These are phyloP conservation scores for Gyrodon lividus DNA, from an alignment of 768 basidiomycete species.

Conservation along the genomic window DNA sequence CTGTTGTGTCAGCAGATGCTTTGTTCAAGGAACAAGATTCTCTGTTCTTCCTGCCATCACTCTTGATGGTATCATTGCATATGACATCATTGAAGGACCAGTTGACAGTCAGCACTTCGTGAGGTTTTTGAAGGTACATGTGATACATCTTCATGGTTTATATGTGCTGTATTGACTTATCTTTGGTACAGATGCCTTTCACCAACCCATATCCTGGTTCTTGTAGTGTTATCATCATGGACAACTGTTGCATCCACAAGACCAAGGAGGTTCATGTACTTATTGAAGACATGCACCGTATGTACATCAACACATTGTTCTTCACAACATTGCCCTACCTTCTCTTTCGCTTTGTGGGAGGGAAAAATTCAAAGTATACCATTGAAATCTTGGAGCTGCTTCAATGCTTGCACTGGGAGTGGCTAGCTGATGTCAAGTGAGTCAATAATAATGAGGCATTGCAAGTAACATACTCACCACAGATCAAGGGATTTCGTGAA, in stretches of 20 bases:
- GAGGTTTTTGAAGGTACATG: conserved; percentile 6
- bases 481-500: no score
- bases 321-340: neutral
- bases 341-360: no score
- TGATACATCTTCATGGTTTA: conserved; percentile 2
- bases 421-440: no score
- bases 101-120: conserved; percentile 9
- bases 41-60: conserved; percentile 19
- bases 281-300: conserved; percentile 19
- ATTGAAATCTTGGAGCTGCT: neutral
- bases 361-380: no score
- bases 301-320: no score
- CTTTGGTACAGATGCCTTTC: neutral
- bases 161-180: no score
- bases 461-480: no score
- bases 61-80: conserved; percentile 19
- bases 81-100: conserved; percentile 17
- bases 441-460: no score
- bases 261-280: conserved; percentile 18
- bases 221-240: conserved; percentile 23
- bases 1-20: no score
- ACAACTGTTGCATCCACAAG: conserved; percentile 28
- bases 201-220: conserved; percentile 6
- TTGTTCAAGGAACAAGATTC: neutral
- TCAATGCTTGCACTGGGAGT: no score